Conservation (phyloP, 805 yeast species). For the Candida coleopterorum region DNA sequence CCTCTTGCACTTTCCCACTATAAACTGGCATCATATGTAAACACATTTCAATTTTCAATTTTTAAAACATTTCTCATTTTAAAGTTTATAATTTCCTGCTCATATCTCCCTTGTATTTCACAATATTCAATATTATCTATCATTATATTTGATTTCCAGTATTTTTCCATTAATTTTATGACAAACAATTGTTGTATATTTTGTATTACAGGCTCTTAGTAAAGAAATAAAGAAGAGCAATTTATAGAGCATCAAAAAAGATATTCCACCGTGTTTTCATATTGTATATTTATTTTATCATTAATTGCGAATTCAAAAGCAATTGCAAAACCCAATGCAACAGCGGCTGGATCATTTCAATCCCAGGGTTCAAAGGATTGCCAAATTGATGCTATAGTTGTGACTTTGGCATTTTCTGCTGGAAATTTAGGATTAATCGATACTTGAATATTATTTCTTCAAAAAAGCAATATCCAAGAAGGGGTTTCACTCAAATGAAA, state of each 20-base stretch:
- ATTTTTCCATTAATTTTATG: too few relatives aligned
- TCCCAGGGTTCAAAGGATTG: constrained; percentile 31
- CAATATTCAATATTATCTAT: too few relatives aligned
- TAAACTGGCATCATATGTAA: too few relatives aligned
- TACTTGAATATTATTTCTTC: constrained; percentile 32
- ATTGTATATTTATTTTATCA: constrained; percentile 40
- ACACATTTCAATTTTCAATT: too few relatives aligned
- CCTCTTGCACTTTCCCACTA: too few relatives aligned
- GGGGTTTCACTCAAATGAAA: constrained; percentile 37
- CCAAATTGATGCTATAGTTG: constrained; percentile 29
- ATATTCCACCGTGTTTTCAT: constrained; percentile 41
- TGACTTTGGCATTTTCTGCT: constrained; percentile 34
- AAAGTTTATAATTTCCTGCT: too few relatives aligned
- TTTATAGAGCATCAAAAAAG: constrained; percentile 40
- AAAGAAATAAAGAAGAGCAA: constrained; percentile 32
- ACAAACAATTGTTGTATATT: too few relatives aligned
- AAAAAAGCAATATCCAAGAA: constrained; percentile 31
- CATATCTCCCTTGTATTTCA: too few relatives aligned
- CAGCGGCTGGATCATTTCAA: constrained; percentile 39
- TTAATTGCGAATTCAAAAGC: constrained; percentile 31
- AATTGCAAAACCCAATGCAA: constrained; percentile 27
- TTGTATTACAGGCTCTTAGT: too few relatives aligned
- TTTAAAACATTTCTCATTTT: too few relatives aligned
- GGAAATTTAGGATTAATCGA: constrained; percentile 26
- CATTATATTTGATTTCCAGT: too few relatives aligned